Evolutionary conservation across 305 asterid genomes (phyloP).

Genomic region (Fraxinus angustifolia): DNA sequence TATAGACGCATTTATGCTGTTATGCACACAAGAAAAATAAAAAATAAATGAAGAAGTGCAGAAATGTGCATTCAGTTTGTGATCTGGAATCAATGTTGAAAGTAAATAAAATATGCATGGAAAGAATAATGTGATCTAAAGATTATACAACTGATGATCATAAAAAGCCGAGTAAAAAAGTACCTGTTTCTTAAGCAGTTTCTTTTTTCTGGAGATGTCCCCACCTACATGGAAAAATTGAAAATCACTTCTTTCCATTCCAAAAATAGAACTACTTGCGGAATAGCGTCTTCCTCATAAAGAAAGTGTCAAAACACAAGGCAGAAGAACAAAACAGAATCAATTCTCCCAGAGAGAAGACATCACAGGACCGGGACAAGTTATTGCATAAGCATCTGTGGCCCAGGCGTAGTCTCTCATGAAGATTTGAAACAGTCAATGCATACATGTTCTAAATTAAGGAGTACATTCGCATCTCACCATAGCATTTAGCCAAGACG

Average conservation of each 20-base stretch:
- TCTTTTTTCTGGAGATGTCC: constrained; percentile 91
- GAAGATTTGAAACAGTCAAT: not conserved
- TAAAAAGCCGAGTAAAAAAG: not conserved
- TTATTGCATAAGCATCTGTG: not conserved
- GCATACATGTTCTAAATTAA: not conserved
- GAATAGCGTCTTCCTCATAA: not conserved
- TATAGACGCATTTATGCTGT: not conserved
- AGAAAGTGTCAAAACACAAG: constrained; percentile 1
- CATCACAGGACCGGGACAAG: not conserved
- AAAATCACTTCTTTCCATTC: not conserved
- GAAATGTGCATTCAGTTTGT: not conserved
- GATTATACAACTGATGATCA: not conserved
- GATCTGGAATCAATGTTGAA: not conserved
- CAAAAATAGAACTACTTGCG: not conserved
- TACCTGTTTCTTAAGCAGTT: constrained; percentile 90
- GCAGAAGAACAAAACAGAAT: not conserved
- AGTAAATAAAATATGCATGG: not conserved
- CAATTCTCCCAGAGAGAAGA: not conserved
- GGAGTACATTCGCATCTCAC: constrained; percentile 39
- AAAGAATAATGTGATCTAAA: constrained; percentile 16
- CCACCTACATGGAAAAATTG: constrained; percentile 59
- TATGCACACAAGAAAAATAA: not conserved
- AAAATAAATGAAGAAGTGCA: not conserved
- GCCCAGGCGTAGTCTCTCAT: not conserved
- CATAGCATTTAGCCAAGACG: constrained; percentile 94